These are phyloP conservation scores for Termitomyces sp. DNA, from an alignment of 768 basidiomycete species.

Conservation along the genomic window DNA sequence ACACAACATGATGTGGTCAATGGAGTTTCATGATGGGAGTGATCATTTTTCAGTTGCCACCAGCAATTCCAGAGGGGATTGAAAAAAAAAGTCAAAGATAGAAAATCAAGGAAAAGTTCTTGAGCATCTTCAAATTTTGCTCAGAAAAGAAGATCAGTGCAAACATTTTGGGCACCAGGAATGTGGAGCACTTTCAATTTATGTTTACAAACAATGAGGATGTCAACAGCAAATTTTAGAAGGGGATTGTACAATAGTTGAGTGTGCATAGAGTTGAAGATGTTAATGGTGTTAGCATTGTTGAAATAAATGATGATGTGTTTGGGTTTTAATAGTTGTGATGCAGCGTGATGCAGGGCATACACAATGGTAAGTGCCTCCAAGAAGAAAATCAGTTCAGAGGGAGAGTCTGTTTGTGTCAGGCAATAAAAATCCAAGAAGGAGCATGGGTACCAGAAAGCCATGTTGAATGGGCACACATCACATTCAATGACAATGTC, in stretches of 20 bases:
- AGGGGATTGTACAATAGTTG: background rate
- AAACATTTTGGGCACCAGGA: too few relatives aligned
- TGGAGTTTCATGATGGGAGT: background rate
- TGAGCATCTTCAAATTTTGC: too few relatives aligned
- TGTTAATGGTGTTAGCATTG: background rate
- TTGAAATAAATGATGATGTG: slow-evolving; percentile 1
- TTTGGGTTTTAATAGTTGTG: too few relatives aligned
- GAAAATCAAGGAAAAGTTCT: background rate
- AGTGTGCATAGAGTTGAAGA: background rate
- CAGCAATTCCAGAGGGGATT: background rate
- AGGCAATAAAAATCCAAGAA: slow-evolving; percentile 10
- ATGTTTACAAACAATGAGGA: background rate
- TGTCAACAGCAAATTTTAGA: background rate
- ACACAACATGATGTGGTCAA: slow-evolving; percentile 25
- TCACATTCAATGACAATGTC: slow-evolving; percentile 2
- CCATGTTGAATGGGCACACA: slow-evolving; percentile 21
- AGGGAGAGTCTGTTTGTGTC: background rate
- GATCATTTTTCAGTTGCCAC: background rate
- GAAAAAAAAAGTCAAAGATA: too few relatives aligned
- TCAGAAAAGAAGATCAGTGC: too few relatives aligned
- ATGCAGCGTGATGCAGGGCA: too few relatives aligned
- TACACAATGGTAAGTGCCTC: slow-evolving; percentile 20
- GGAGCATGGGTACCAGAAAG: slow-evolving; percentile 18
- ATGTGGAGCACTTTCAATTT: background rate
- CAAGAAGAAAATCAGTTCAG: slow-evolving; percentile 18